A percentile compares a stretch with the other conserved stretches of the same genome.
These are phyloP conservation scores for Naumovozyma dairenensis DNA, from an alignment of 805 yeast genomes.

Conservation along the genomic window DNA sequence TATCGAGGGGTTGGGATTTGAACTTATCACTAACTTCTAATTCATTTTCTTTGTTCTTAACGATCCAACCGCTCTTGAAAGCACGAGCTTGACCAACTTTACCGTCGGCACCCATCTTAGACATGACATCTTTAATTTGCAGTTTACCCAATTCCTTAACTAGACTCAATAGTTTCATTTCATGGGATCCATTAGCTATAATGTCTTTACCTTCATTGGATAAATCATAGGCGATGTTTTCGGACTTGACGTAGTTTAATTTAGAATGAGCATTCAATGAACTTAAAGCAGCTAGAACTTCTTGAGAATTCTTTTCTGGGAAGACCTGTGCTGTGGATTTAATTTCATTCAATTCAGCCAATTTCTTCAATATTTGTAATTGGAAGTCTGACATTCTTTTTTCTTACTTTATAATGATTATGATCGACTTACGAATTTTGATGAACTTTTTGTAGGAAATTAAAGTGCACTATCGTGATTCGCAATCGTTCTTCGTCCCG, in stretches of 20 bases:
- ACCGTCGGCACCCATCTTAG: conserved; percentile 73
- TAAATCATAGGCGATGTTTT: conserved; percentile 64
- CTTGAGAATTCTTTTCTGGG: conserved; percentile 53
- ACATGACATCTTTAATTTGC: conserved; percentile 61
- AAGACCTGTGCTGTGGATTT: conserved; percentile 60
- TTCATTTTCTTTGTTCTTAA: conserved; percentile 69
- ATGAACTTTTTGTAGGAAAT: no score
- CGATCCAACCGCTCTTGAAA: conserved; percentile 94
- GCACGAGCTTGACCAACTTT: conserved; percentile 95
- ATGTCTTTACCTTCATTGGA: conserved; percentile 79
- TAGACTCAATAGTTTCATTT: conserved; percentile 71
- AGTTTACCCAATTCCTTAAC: conserved; percentile 67
- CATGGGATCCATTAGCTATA: conserved; percentile 78
- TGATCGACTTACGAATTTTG: no score
- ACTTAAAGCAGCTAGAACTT: conserved; percentile 72
- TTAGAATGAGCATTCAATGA: conserved; percentile 79
- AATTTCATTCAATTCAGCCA: conserved; percentile 55
- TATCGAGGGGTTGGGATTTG: conserved; percentile 27
- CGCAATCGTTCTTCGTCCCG: no score
- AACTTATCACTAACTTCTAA: conserved; percentile 50
- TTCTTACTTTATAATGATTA: no score
- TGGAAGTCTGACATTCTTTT: conserved; percentile 60
- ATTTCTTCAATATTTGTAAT: conserved; percentile 48
- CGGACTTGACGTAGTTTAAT: conserved; percentile 63
- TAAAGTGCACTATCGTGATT: no score